A percentile compares a stretch with the other conserved stretches of the same genome.
Evolutionary conservation across 768 basidiomycete genomes (phyloP).

Genomic region (Crassisporium funariophilum): DNA sequence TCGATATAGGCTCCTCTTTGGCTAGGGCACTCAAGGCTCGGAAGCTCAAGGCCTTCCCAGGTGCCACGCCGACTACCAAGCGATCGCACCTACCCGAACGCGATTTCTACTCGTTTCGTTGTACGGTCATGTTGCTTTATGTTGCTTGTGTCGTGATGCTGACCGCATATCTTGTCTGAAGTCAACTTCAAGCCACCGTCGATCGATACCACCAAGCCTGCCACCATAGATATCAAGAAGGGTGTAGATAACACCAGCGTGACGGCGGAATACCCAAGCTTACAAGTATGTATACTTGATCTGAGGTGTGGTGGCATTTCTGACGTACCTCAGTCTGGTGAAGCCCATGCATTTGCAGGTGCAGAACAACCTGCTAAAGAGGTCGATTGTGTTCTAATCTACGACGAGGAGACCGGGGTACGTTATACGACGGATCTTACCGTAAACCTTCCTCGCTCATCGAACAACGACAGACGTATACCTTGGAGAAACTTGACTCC

Average conservation of each 20-base stretch:
- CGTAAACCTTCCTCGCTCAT: constrained; percentile 12
- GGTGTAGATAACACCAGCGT: constrained; percentile 54
- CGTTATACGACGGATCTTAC: constrained; percentile 22
- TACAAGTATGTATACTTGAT: constrained; percentile 48
- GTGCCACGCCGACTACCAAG: constrained; percentile 34
- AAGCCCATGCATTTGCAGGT: constrained; percentile 54
- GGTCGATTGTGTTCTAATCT: constrained; percentile 77
- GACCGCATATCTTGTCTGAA: constrained; percentile 25
- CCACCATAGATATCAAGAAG: constrained; percentile 62
- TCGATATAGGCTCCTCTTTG: constrained; percentile 65
- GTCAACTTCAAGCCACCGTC: constrained; percentile 79
- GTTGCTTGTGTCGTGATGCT: neutral
- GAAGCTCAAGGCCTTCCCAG: constrained; percentile 57
- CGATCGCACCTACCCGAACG: constrained; percentile 56
- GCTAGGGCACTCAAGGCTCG: constrained; percentile 69
- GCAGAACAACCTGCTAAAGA: constrained; percentile 62
- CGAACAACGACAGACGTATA: constrained; percentile 53
- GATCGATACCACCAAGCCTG: constrained; percentile 65
- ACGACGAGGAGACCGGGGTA: constrained; percentile 74
- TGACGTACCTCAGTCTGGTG: constrained; percentile 12
- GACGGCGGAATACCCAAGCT: constrained; percentile 64
- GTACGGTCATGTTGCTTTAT: constrained; percentile 41
- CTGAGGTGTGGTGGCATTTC: neutral
- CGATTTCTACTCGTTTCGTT: constrained; percentile 79
- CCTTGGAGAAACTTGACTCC: constrained; percentile 76